Base-by-base conservation (phyloP, 805 yeast genomes). In the Diddensiella transvaalensis region DNA sequence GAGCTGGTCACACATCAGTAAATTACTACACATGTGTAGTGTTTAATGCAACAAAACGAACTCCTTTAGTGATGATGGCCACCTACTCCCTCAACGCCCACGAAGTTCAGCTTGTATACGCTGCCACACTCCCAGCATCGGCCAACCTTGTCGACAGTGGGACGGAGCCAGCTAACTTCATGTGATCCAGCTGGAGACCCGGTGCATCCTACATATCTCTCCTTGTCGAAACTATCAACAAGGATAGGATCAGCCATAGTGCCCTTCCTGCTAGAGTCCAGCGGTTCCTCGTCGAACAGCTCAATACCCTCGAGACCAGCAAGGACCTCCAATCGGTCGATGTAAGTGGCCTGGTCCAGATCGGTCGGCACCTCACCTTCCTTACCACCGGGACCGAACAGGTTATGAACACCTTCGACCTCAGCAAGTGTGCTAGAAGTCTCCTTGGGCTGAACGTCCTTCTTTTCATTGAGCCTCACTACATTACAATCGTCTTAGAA, bases 121-220 rank as follows among this genome's bases (percentile, higher is more conserved):
- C 90, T 84, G 72, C 99, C 99, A 72, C 98, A 91, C 72, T 93
- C 96, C 96, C 96, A 87, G 76, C 97, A 93, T 82, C 99, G 88
- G 60, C 86, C 86, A 53, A 85, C 85, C 71, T 87, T 76, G 43
- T 79, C 86, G 57, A 76, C 79, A 59, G 89, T 85, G 62, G 95
- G 95, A 72, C 82, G 83, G 75, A 90, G 79, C 96, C 97, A 91
- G 83, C 82, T 80, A 58, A 87, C 80, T 62, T 80, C 83, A 73
- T 90, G 98, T 58, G 93, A 83, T 56, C 87, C 95, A 50, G 89
- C 95, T 65, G 96, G 96, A 59, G 87, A 79, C 66, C 99, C 99
- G 57, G 95, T 85, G 77, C 99, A 93, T 56, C 98, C 99, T 64
- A 93, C 90, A 68, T 87, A 91, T 77, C 97, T 86, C 78, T 80